Percentiles rank a stretch among this genome's conserved stretches.
Conservation (phyloP, 176 grass and related monocot genomes). For the Tillandsia leiboldiana region DNA sequence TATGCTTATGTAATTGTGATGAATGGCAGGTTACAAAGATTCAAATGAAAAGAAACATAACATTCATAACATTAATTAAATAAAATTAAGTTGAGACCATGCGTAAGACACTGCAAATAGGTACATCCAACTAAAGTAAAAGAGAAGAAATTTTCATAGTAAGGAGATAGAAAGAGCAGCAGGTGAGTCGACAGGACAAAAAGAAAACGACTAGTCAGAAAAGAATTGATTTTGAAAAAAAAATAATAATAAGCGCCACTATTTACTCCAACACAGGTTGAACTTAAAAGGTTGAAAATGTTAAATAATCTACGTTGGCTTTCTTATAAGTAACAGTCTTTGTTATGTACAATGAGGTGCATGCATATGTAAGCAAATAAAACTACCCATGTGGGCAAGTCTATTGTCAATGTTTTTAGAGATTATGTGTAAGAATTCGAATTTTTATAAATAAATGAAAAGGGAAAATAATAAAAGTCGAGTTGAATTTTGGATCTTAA, state of each 20-base stretch:
- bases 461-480: no score
- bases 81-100: not conserved
- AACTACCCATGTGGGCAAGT: no score
- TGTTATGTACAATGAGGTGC: no score
- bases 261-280: not conserved
- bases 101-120: not conserved
- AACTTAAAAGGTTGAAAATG: no score
- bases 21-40: not conserved
- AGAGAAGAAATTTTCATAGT: not conserved
- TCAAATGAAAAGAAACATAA: not conserved
- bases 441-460: no score
- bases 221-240: not conserved
- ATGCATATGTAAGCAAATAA: no score
- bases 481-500: no score
- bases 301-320: no score
- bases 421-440: no score
- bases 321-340: no score
- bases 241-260: not conserved
- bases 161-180: not conserved
- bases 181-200: not conserved
- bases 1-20: not conserved
- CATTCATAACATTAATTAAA: not conserved
- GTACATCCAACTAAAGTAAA: not conserved
- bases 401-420: no score
- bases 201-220: not conserved